Conservation (phyloP, 306 rosid genomes). For the Lathyrus tuberosus region DNA sequence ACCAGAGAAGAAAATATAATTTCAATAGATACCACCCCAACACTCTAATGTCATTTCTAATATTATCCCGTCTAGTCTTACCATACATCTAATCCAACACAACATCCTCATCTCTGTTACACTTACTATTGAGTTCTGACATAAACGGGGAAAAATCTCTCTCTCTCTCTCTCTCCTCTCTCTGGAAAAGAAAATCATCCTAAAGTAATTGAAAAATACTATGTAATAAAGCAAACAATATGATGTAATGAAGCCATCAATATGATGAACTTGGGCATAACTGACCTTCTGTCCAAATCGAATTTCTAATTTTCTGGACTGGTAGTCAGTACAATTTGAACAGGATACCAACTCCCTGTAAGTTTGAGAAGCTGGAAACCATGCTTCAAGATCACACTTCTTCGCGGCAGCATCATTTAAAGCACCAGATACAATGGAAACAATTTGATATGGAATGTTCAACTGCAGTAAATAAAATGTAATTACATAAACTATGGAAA, state of each 20-base stretch:
- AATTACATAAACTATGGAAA: slow-evolving; percentile 6
- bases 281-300: slow-evolving; percentile 96
- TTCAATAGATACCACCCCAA: too few relatives aligned
- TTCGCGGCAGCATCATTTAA: slow-evolving; percentile 97
- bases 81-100: too few relatives aligned
- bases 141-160: not conserved
- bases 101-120: too few relatives aligned
- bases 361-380: slow-evolving; percentile 92
- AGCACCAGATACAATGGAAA: slow-evolving; percentile 92
- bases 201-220: slow-evolving; percentile 3
- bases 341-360: slow-evolving; percentile 94
- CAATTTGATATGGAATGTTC: slow-evolving; percentile 83
- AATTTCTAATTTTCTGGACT: slow-evolving; percentile 80
- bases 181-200: too few relatives aligned
- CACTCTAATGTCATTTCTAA: too few relatives aligned
- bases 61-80: too few relatives aligned
- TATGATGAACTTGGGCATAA: slow-evolving; percentile 17
- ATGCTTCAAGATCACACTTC: slow-evolving; percentile 91
- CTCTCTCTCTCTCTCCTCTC: too few relatives aligned
- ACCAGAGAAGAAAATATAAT: not conserved
- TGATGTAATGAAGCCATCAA: not conserved
- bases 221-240: not conserved
- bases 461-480: slow-evolving; percentile 51
- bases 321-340: slow-evolving; percentile 97
- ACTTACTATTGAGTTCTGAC: not conserved